phyloP scores from a whole-genome alignment of 2,329 filamentous ascomycete genomes.

The Penicillium sp. region DNA sequence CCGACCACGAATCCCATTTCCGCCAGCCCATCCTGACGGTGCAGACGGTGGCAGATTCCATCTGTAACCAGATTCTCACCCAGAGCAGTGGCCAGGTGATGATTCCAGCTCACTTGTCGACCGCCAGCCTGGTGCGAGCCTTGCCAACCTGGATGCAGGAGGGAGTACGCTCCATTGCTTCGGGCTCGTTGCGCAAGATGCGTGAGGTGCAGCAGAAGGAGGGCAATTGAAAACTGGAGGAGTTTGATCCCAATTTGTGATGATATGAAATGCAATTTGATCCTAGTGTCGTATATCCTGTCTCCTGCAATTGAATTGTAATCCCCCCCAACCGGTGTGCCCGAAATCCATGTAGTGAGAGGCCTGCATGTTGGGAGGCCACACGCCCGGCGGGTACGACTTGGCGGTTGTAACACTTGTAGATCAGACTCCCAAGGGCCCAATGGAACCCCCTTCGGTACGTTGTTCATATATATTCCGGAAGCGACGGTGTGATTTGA shows the following conservation, averaged over 20 bases:
- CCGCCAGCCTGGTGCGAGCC: conserved; percentile 29
- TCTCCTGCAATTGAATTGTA: conserved; percentile 1
- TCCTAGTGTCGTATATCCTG: not conserved
- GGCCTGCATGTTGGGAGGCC: too few species aligned
- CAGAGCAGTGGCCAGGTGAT: conserved; percentile 51
- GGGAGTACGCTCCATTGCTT: conserved; percentile 28
- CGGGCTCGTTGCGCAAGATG: conserved; percentile 24
- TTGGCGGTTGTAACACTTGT: too few species aligned
- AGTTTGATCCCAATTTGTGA: not conserved
- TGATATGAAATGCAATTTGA: not conserved
- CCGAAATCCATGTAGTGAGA: too few species aligned
- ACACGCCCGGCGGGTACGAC: too few species aligned
- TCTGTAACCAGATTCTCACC: conserved; percentile 51
- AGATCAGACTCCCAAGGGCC: too few species aligned
- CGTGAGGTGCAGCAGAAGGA: conserved; percentile 21
- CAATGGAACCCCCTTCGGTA: too few species aligned
- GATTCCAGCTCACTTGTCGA: conserved; percentile 40
- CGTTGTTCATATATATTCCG: too few species aligned
- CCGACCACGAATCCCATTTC: conserved; percentile 32
- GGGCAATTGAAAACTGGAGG: not conserved
- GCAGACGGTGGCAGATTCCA: conserved; percentile 46
- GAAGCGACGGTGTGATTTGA: too few species aligned
- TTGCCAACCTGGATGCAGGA: conserved; percentile 51
- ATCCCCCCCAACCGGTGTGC: not conserved
- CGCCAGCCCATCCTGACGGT: conserved; percentile 37